Conservation (phyloP, 306 rosid species). For the Lathyrus aphaca region DNA sequence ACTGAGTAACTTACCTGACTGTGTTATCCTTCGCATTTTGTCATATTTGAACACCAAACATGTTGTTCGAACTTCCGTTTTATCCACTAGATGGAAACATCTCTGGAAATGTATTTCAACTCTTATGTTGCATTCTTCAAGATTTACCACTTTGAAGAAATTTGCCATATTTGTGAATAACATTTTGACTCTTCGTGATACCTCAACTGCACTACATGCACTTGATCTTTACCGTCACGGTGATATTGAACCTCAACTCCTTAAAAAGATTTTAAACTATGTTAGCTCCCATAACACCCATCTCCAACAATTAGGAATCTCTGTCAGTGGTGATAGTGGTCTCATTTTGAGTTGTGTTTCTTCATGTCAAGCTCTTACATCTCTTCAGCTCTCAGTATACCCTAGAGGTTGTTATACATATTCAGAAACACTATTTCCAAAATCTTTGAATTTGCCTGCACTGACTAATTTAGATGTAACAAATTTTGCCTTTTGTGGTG, state of each 20-base stretch:
- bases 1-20: slow-evolving; percentile 27
- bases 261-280: too few species aligned
- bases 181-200: slow-evolving; percentile 16
- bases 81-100: slow-evolving; percentile 24
- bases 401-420: too few species aligned
- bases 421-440: not conserved
- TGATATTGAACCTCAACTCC: too few species aligned
- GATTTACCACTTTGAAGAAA: not conserved
- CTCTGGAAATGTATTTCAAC: slow-evolving; percentile 19
- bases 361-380: not conserved
- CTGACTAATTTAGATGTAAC: slow-evolving; percentile 18
- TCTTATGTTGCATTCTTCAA: not conserved
- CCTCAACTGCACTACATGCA: not conserved
- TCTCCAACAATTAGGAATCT: not conserved
- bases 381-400: slow-evolving; percentile 14
- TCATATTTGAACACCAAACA: not conserved
- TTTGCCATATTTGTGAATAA: slow-evolving; percentile 15
- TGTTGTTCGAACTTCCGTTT: slow-evolving; percentile 10
- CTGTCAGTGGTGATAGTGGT: not conserved
- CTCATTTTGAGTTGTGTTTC: not conserved
- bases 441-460: not conserved
- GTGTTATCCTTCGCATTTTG: slow-evolving; percentile 22
- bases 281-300: not conserved
- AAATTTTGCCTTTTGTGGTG: not conserved
- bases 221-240: not conserved